Evolutionary conservation across 257 asterid genomes (phyloP).

Genomic region (Fraxinus americana): DNA sequence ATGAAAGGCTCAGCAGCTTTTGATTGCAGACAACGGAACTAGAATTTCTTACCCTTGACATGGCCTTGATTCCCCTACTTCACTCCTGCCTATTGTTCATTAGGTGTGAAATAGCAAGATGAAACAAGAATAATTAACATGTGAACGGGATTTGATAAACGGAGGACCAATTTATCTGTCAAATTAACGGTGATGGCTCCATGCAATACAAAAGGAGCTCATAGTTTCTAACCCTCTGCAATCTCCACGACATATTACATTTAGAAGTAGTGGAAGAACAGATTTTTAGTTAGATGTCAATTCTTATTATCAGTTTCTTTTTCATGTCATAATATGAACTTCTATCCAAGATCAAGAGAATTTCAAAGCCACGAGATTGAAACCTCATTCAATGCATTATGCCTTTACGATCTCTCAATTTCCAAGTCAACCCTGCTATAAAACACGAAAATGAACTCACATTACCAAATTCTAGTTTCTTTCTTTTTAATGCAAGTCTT

Average conservation of each 20-base stretch:
- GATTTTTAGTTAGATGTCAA: background rate
- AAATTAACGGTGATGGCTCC: background rate
- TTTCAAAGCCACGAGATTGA: background rate
- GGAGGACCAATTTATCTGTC: background rate
- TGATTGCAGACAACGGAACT: slow-evolving; percentile 91
- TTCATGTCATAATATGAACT: too few species aligned
- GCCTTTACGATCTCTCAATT: background rate
- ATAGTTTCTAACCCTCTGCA: background rate
- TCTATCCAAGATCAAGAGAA: background rate
- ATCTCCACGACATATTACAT: background rate
- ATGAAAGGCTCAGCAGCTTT: slow-evolving; percentile 91
- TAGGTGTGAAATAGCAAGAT: slow-evolving; percentile 2
- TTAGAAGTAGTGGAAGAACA: background rate
- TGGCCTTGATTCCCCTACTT: slow-evolving; percentile 68
- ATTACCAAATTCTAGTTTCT: background rate
- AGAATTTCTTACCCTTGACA: slow-evolving; percentile 74
- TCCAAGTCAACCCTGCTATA: background rate
- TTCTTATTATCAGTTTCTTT: too few species aligned
- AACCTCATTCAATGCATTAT: background rate
- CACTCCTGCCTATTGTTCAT: slow-evolving; percentile 57
- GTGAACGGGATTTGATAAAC: background rate
- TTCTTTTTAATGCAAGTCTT: background rate
- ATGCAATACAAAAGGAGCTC: background rate
- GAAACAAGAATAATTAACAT: background rate
- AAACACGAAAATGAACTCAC: background rate